Evolutionary conservation across 139 green algal genomes (phyloP).

Genomic region (Yamagishiella unicocca): DNA sequence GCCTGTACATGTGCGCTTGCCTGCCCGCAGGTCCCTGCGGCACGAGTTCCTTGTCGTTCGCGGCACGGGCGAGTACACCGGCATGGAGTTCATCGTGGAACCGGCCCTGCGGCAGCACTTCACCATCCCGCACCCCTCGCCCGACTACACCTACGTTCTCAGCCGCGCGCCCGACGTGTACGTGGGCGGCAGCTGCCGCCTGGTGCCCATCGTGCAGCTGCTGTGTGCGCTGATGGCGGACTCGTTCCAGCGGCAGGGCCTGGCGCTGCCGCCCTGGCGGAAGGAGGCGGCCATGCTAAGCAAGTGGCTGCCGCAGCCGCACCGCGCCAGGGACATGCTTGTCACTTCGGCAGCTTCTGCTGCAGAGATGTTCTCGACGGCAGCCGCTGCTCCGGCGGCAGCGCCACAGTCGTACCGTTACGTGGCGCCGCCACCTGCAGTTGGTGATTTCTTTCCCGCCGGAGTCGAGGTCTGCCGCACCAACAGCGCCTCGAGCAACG

Average conservation of each 20-base stretch:
- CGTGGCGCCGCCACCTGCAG: background rate
- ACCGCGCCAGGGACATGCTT: background rate
- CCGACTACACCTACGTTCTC: slow-evolving; percentile 45
- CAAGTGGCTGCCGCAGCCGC: slow-evolving; percentile 49
- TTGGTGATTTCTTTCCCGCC: background rate
- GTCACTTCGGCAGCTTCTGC: background rate
- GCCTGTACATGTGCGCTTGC: background rate
- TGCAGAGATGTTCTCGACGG: background rate
- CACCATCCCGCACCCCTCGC: slow-evolving; percentile 55
- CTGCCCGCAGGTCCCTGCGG: slow-evolving; percentile 7
- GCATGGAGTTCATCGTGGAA: slow-evolving; percentile 58
- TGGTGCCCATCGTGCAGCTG: slow-evolving; percentile 42
- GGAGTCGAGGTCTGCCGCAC: background rate
- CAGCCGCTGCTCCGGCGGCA: background rate
- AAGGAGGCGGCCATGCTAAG: slow-evolving; percentile 51
- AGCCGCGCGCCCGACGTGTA: slow-evolving; percentile 37
- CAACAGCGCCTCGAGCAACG: background rate
- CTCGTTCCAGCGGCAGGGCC: slow-evolving; percentile 48
- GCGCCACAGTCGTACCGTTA: background rate
- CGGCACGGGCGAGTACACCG: slow-evolving; percentile 23
- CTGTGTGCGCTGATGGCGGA: slow-evolving; percentile 53
- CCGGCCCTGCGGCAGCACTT: slow-evolving; percentile 57
- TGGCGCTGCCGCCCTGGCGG: slow-evolving; percentile 55
- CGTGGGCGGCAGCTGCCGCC: slow-evolving; percentile 38
- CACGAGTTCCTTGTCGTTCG: slow-evolving; percentile 35